Conservation (phyloP, 305 asterid genomes). For the Fraxinus angustifolia region DNA sequence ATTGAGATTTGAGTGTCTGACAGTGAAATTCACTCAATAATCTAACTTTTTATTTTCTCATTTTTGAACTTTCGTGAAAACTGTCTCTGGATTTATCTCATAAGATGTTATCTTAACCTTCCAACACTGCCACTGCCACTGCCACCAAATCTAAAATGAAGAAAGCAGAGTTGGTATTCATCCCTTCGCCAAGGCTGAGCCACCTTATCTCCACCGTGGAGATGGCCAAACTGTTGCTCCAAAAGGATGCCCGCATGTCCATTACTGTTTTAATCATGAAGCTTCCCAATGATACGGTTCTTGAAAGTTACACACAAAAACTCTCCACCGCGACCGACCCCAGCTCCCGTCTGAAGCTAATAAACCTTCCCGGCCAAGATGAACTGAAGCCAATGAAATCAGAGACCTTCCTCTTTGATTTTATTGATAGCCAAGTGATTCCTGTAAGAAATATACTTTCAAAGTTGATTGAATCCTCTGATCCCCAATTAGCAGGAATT, state of each 20-base stretch:
- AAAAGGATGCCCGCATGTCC: conserved; percentile 30
- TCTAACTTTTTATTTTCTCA: no score
- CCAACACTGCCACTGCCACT: no score
- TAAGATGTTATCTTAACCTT: neutral
- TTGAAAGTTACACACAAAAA: conserved; percentile 18
- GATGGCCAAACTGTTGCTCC: conserved; percentile 46
- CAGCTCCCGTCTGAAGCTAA: conserved; percentile 26
- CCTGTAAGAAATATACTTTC: neutral
- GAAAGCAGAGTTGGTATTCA: conserved; percentile 38
- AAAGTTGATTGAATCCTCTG: neutral
- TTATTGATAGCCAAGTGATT: conserved; percentile 6
- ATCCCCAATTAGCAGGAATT: conserved; percentile 5
- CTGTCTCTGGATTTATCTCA: no score
- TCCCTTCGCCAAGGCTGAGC: conserved; percentile 54
- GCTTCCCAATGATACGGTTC: conserved; percentile 15
- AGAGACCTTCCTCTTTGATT: neutral
- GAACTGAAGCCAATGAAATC: neutral
- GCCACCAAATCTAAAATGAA: conserved; percentile 8
- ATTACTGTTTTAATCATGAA: conserved; percentile 39
- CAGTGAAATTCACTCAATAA: no score
- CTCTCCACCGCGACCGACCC: conserved; percentile 6
- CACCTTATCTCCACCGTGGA: conserved; percentile 57
- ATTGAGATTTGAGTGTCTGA: no score
- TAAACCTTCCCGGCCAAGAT: conserved; percentile 22
- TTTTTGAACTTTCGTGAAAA: no score